phyloP scores from a whole-genome alignment of 2,329 filamentous ascomycete genomes.

The Beauveria sp. region DNA sequence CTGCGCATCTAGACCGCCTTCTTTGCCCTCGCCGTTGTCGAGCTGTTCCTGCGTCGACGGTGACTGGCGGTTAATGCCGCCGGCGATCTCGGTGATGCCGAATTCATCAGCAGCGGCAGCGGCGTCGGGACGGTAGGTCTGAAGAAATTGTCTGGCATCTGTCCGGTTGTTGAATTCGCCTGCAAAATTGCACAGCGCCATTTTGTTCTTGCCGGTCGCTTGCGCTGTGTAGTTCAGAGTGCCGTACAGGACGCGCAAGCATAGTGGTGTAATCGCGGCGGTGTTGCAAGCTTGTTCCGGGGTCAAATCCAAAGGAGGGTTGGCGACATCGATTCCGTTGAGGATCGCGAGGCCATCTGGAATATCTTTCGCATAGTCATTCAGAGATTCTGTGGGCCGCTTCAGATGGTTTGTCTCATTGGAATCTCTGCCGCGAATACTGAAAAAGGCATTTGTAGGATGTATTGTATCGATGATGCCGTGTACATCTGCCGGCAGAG shows the following conservation, averaged over 20 bases:
- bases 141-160: not conserved
- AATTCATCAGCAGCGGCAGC: not conserved
- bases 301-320: not conserved
- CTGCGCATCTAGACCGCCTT: conserved; percentile 5
- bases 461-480: conserved; percentile 1
- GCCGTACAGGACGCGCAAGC: not conserved
- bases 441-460: not conserved
- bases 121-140: conserved; percentile 1
- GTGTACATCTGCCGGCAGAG: not conserved
- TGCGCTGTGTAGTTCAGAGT: not conserved
- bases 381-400: not conserved
- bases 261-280: not conserved
- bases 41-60: not conserved
- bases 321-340: conserved; percentile 1
- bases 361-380: not conserved
- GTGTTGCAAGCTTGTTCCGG: not conserved
- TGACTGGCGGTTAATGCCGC: not conserved
- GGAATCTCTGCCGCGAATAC: not conserved
- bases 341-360: not conserved
- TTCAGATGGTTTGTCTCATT: not conserved
- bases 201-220: not conserved
- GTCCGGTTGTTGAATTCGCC: conserved; percentile 8
- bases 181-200: conserved; percentile 6
- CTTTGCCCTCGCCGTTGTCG: not conserved
- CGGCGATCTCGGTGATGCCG: not conserved